Evolutionary conservation across 225 moss, liverwort and hornwort genomes (phyloP).

Genomic region (Asterella californica): DNA sequence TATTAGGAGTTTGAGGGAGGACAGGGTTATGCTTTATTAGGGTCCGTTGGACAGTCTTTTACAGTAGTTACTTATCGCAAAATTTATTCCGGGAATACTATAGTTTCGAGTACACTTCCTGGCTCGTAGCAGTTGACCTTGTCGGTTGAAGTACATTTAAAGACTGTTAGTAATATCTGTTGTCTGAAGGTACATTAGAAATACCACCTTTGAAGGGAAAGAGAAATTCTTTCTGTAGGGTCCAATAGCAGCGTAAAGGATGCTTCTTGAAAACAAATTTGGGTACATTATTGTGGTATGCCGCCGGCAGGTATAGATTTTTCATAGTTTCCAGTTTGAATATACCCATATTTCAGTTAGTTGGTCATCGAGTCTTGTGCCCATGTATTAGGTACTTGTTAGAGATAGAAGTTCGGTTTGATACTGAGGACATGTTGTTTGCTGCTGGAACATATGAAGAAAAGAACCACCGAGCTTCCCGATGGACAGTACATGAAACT

Average conservation of each 20-base stretch:
- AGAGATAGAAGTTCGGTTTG: conserved; percentile 3
- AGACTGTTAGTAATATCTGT: neutral
- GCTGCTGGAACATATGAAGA: conserved; percentile 38
- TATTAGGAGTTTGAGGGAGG: too few relatives aligned
- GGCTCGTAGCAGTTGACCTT: neutral
- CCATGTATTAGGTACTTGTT: neutral
- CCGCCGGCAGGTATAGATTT: neutral
- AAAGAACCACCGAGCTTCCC: conserved; percentile 54
- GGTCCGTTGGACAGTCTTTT: too few relatives aligned
- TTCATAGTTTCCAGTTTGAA: neutral
- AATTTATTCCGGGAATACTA: neutral
- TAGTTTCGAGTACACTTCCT: neutral
- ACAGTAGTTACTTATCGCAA: neutral
- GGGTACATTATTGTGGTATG: too few relatives aligned
- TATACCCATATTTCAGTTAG: neutral
- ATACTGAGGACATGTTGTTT: conserved; percentile 37
- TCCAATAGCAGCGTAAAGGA: too few relatives aligned
- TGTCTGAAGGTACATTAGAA: neutral
- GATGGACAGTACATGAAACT: conserved; percentile 92
- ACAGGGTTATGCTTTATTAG: too few relatives aligned
- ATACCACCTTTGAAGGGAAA: neutral
- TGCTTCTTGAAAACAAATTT: too few relatives aligned
- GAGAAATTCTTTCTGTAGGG: too few relatives aligned
- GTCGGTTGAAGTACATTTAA: neutral
- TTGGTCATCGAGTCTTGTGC: neutral